Evolutionary conservation across 73 alveolate genomes (phyloP).

Genomic region (Uronychia setigera): DNA sequence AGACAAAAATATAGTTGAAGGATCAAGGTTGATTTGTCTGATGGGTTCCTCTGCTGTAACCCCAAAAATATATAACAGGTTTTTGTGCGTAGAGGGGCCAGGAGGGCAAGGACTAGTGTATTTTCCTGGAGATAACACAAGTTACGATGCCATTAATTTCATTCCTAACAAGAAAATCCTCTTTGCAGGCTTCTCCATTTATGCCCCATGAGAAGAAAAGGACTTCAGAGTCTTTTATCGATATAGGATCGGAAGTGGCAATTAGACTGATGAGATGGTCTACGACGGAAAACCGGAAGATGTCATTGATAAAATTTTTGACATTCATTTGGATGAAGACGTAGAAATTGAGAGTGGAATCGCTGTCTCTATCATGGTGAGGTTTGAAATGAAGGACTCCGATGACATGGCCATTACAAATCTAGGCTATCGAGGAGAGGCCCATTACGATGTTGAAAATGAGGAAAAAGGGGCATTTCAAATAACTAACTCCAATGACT

Average conservation of each 20-base stretch:
- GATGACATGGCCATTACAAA: background rate
- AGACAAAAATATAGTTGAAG: background rate
- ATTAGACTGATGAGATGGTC: slow-evolving; percentile 10
- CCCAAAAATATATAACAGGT: background rate
- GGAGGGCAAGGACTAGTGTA: background rate
- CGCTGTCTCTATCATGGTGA: slow-evolving; percentile 41
- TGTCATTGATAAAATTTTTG: slow-evolving; percentile 17
- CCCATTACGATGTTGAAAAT: slow-evolving; percentile 21
- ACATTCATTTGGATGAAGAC: slow-evolving; percentile 32
- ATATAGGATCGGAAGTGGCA: slow-evolving; percentile 35
- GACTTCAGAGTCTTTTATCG: slow-evolving; percentile 36
- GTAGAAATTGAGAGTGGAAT: slow-evolving; percentile 18
- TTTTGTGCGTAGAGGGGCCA: background rate
- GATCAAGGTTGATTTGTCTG: background rate
- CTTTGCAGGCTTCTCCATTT: slow-evolving; percentile 42
- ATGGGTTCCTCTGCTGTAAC: background rate
- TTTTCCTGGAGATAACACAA: background rate
- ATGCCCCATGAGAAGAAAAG: slow-evolving; percentile 20
- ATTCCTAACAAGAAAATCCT: slow-evolving; percentile 37
- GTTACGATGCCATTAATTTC: slow-evolving; percentile 39
- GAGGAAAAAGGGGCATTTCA: slow-evolving; percentile 39
- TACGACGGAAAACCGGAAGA: slow-evolving; percentile 9
- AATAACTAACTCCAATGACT: slow-evolving; percentile 26
- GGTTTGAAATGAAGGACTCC: slow-evolving; percentile 9
- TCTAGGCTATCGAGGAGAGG: slow-evolving; percentile 45